phyloP scores from a whole-genome alignment of 2,329 filamentous ascomycete genomes.

The Myrmaecium sp. region DNA sequence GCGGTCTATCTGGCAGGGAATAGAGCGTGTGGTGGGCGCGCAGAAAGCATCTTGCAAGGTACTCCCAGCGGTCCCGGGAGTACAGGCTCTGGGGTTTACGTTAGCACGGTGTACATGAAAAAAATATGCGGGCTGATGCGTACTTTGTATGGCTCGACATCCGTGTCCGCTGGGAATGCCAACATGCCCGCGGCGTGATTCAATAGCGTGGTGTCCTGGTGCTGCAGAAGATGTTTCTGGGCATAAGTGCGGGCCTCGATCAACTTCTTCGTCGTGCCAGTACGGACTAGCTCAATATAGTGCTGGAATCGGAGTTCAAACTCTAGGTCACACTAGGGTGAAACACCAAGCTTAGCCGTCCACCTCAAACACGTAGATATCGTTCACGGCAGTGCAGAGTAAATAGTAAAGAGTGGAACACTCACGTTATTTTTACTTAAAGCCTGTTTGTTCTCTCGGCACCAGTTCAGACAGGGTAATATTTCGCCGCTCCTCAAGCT shows the following conservation, averaged over 20 bases:
- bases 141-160: conserved; percentile 43
- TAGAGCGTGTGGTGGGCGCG: conserved; percentile 75
- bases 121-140: conserved; percentile 7
- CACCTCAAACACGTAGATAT: too few species aligned
- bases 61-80: conserved; percentile 52
- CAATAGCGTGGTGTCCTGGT: conserved; percentile 48
- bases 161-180: conserved; percentile 49
- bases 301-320: conserved; percentile 89
- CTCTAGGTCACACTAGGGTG: conserved; percentile 57
- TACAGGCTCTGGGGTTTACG: conserved; percentile 46
- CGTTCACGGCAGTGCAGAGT: background rate
- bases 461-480: conserved; percentile 69
- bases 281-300: conserved; percentile 78
- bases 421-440: conserved; percentile 70
- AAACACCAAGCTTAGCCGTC: background rate
- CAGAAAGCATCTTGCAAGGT: conserved; percentile 66
- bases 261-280: conserved; percentile 39
- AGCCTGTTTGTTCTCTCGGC: conserved; percentile 81
- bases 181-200: conserved; percentile 67
- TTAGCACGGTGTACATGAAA: conserved; percentile 7
- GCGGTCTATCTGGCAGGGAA: conserved; percentile 61
- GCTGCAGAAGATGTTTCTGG: conserved; percentile 60
- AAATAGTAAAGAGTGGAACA: too few species aligned
- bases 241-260: conserved; percentile 69
- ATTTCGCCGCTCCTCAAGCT: conserved; percentile 41